These are phyloP conservation scores for Ceratonia siliqua DNA, from an alignment of 306 rosid genomes.

Conservation along the genomic window DNA sequence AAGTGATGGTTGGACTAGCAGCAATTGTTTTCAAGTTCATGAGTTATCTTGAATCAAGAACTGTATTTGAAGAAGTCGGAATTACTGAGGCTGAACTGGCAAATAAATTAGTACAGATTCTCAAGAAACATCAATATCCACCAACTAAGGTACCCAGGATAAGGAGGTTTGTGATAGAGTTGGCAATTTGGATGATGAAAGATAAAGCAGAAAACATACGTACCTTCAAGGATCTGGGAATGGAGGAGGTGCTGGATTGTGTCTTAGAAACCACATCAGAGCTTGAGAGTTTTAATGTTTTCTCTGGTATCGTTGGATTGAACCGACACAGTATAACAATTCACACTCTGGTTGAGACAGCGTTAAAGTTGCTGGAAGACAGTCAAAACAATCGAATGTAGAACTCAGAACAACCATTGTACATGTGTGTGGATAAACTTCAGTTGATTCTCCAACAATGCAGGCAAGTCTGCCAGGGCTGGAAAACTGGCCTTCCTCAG, in stretches of 20 bases:
- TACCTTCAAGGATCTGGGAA: conserved; percentile 53
- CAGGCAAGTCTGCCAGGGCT: conserved; percentile 1
- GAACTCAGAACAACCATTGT: conserved; percentile 16
- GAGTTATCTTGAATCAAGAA: conserved; percentile 65
- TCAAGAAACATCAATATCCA: conserved; percentile 66
- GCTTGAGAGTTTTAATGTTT: conserved; percentile 89
- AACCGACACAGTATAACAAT: conserved; percentile 74
- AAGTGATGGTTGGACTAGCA: conserved; percentile 92
- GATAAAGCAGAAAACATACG: conserved; percentile 53
- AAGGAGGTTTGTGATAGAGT: conserved; percentile 80
- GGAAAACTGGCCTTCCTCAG: conserved; percentile 24
- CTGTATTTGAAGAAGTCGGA: conserved; percentile 54
- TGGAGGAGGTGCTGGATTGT: conserved; percentile 65
- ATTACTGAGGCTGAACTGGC: conserved; percentile 66
- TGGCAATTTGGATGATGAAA: conserved; percentile 90
- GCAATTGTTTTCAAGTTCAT: conserved; percentile 69
- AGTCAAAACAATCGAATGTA: conserved; percentile 26
- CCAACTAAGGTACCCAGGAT: conserved; percentile 76
- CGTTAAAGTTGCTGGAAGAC: conserved; percentile 51
- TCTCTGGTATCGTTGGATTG: conserved; percentile 88
- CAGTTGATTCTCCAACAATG: background rate
- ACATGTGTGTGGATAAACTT: conserved; percentile 22
- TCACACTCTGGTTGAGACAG: conserved; percentile 79
- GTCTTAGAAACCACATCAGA: conserved; percentile 93
- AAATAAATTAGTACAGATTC: conserved; percentile 52